Percentiles rank a stretch among this genome's conserved stretches.
phyloP scores from a whole-genome alignment of 768 basidiomycete genomes.

The Boletus reticuloceps region DNA sequence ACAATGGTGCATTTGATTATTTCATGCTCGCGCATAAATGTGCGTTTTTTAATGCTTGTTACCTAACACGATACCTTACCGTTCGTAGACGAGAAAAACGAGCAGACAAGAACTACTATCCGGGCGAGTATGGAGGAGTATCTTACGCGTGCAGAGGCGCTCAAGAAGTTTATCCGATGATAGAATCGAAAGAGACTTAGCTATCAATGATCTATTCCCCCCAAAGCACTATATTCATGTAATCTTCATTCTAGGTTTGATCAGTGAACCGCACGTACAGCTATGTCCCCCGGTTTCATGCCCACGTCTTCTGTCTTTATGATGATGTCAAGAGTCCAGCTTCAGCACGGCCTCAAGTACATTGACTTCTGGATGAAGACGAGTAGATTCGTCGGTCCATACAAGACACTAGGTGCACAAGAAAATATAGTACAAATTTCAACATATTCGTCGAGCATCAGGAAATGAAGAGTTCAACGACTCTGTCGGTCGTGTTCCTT shows the following conservation, averaged over 20 bases:
- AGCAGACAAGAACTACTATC: slow-evolving; percentile 81
- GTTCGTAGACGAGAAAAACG: slow-evolving; percentile 73
- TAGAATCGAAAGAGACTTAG: background rate
- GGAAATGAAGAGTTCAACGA: background rate
- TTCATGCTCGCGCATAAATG: slow-evolving; percentile 96
- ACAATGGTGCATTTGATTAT: slow-evolving; percentile 92
- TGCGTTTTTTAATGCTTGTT: slow-evolving; percentile 25
- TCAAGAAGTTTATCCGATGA: slow-evolving; percentile 53
- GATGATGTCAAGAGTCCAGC: too few relatives aligned
- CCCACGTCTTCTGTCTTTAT: too few relatives aligned
- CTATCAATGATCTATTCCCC: too few relatives aligned
- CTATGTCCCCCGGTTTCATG: too few relatives aligned
- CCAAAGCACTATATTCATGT: too few relatives aligned
- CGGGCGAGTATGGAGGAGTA: slow-evolving; percentile 85
- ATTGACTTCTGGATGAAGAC: too few relatives aligned
- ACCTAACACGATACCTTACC: background rate
- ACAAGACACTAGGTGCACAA: too few relatives aligned
- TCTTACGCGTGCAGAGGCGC: slow-evolving; percentile 81
- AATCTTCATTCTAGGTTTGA: too few relatives aligned
- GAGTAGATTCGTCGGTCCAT: too few relatives aligned
- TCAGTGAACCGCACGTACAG: too few relatives aligned
- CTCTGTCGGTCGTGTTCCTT: background rate
- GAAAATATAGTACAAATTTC: too few relatives aligned
- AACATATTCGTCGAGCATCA: background rate
- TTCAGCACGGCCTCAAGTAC: too few relatives aligned